phyloP scores from a whole-genome alignment of 2,329 filamentous ascomycete species.

The Dothistroma pini region DNA sequence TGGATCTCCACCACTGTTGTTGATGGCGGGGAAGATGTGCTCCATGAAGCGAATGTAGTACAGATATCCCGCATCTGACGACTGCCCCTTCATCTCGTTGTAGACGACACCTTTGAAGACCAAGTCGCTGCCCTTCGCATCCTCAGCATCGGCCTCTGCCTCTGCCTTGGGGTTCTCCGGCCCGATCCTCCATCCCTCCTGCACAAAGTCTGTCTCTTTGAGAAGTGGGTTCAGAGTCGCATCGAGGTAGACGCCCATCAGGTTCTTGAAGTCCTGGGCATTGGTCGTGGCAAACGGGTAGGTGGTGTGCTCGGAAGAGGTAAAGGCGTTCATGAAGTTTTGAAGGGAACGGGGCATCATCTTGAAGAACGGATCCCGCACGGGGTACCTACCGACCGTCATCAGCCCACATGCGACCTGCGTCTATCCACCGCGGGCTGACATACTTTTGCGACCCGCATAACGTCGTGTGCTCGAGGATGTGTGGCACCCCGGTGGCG shows the following conservation, averaged over 20 bases:
- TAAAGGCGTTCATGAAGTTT: slow-evolving; percentile 99
- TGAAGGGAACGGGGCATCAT: slow-evolving; percentile 98
- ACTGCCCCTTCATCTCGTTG: slow-evolving; percentile 99
- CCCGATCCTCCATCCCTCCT: slow-evolving; percentile 95
- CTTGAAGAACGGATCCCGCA: slow-evolving; percentile 99
- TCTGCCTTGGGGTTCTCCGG: slow-evolving; percentile 72
- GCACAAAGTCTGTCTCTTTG: slow-evolving; percentile 86
- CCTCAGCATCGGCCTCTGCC: slow-evolving; percentile 40
- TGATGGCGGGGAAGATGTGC: slow-evolving; percentile 86
- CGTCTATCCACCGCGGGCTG: not conserved
- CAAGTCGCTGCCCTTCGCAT: slow-evolving; percentile 55
- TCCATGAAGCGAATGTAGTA: slow-evolving; percentile 96
- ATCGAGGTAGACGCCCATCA: slow-evolving; percentile 95
- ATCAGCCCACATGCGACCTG: slow-evolving; percentile 24
- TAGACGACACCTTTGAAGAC: slow-evolving; percentile 98
- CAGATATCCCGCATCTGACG: slow-evolving; percentile 94
- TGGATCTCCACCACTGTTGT: slow-evolving; percentile 96
- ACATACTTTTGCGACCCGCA: slow-evolving; percentile 87
- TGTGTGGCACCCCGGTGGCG: slow-evolving; percentile 93
- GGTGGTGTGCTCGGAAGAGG: slow-evolving; percentile 90
- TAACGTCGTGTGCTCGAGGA: slow-evolving; percentile 93
- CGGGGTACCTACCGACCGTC: slow-evolving; percentile 66
- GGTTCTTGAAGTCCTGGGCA: slow-evolving; percentile 87
- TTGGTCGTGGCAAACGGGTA: slow-evolving; percentile 99
- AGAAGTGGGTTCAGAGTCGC: slow-evolving; percentile 86